A percentile compares a stretch with the other conserved stretches of the same genome.
Evolutionary conservation across 306 rosid species (phyloP).

Genomic region (Potentilla sterilis): DNA sequence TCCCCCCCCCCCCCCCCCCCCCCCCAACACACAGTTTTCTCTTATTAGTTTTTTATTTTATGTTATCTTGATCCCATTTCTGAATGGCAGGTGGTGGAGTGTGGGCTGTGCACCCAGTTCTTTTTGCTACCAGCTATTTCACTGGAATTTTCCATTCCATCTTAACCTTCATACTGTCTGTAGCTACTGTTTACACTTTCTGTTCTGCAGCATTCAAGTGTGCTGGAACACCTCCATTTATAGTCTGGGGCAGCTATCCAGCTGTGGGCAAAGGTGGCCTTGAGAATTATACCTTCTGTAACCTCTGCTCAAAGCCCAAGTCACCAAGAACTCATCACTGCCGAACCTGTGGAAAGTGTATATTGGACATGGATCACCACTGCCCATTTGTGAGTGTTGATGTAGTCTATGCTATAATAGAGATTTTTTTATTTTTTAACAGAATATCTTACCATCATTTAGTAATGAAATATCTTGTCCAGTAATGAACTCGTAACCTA

Average conservation of each 20-base stretch:
- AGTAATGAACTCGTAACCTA: neutral
- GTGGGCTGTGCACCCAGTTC: constrained; percentile 68
- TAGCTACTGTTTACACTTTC: constrained; percentile 62
- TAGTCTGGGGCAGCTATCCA: constrained; percentile 88
- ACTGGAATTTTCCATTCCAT: constrained; percentile 64
- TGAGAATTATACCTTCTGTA: constrained; percentile 78
- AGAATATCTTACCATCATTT: neutral
- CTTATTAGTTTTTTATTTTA: neutral
- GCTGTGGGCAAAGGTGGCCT: constrained; percentile 75
- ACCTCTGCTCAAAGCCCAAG: constrained; percentile 85
- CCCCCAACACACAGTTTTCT: neutral
- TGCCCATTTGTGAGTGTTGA: constrained; percentile 89
- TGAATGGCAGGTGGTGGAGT: constrained; percentile 84
- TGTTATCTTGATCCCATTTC: constrained; percentile 19
- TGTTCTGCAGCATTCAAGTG: constrained; percentile 67
- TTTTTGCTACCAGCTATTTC: constrained; percentile 62
- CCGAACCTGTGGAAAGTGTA: constrained; percentile 75
- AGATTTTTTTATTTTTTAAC: neutral
- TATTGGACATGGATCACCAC: constrained; percentile 97
- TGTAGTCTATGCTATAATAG: constrained; percentile 1
- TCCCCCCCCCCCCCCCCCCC: too few relatives aligned
- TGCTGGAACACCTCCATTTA: constrained; percentile 75
- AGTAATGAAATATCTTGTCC: neutral
- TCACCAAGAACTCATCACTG: constrained; percentile 91
- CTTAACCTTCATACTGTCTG: constrained; percentile 53